These are phyloP conservation scores for Balamuthia mandrillaris DNA, from an alignment of 208 protist genomes.

Conservation along the genomic window DNA sequence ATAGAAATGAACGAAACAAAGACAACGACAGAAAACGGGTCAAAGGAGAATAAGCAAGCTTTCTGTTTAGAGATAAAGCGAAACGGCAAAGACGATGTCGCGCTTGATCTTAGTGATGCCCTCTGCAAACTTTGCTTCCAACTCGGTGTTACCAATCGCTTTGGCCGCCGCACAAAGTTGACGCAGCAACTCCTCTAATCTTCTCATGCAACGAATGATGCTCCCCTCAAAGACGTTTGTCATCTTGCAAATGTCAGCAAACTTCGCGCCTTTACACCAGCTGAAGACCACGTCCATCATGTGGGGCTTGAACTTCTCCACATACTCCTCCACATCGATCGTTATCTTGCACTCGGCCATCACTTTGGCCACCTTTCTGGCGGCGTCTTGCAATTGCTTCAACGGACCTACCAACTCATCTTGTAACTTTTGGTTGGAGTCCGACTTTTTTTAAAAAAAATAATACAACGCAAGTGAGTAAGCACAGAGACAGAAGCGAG, in stretches of 20 bases:
- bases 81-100: constrained; percentile 99
- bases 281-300: constrained; percentile 93
- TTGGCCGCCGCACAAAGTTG: constrained; percentile 95
- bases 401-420: constrained; percentile 56
- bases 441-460: constrained; percentile 74
- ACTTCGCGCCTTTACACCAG: constrained; percentile 92
- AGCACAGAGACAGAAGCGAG: not conserved
- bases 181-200: constrained; percentile 97
- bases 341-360: constrained; percentile 85
- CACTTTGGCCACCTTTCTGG: constrained; percentile 81
- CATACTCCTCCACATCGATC: constrained; percentile 83
- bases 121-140: constrained; percentile 96
- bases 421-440: constrained; percentile 49
- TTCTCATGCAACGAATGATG: constrained; percentile 95
- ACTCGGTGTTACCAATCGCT: constrained; percentile 95
- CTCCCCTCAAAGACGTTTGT: constrained; percentile 97
- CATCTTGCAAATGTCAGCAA: constrained; percentile 92
- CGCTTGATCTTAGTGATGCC: constrained; percentile 93
- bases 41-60: not conserved
- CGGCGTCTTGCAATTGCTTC: constrained; percentile 70
- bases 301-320: constrained; percentile 88
- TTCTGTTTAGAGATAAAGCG: constrained; percentile 83
- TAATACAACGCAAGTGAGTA: not conserved
- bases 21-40: not conserved
- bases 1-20: not conserved